These are phyloP conservation scores for Obba rivulosa DNA, from an alignment of 768 basidiomycete genomes.

Conservation along the genomic window DNA sequence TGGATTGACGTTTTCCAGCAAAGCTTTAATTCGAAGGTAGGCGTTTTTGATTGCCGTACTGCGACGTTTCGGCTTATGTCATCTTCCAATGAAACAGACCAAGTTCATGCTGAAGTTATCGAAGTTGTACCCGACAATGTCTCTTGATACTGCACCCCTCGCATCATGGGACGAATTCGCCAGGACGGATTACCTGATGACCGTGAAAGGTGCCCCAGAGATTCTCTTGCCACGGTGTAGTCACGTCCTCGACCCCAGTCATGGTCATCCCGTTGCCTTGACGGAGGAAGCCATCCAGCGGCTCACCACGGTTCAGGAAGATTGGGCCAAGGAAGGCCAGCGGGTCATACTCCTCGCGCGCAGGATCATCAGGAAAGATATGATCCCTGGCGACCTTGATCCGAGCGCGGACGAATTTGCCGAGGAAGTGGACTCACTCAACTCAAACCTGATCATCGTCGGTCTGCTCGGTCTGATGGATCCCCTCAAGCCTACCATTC, in stretches of 20 bases:
- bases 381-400: slow-evolving; percentile 25
- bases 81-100: slow-evolving; percentile 27
- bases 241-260: slow-evolving; percentile 31
- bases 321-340: slow-evolving; percentile 45
- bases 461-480: slow-evolving; percentile 55
- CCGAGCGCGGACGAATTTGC: slow-evolving; percentile 31
- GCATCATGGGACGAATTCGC: slow-evolving; percentile 24
- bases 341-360: slow-evolving; percentile 52
- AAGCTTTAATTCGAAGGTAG: slow-evolving; percentile 32
- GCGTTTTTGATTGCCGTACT: slow-evolving; percentile 7
- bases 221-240: slow-evolving; percentile 38
- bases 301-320: slow-evolving; percentile 35
- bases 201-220: slow-evolving; percentile 51
- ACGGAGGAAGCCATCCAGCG: slow-evolving; percentile 21
- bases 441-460: slow-evolving; percentile 44
- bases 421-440: slow-evolving; percentile 34
- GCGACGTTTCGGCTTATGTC: too few species aligned
- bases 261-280: slow-evolving; percentile 27
- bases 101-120: slow-evolving; percentile 51
- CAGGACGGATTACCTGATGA: slow-evolving; percentile 25
- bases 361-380: slow-evolving; percentile 30
- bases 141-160: slow-evolving; percentile 18
- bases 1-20: slow-evolving; percentile 21
- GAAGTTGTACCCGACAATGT: slow-evolving; percentile 6
- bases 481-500: slow-evolving; percentile 49